Evolutionary conservation across 2,329 filamentous ascomycete genomes (phyloP).

Genomic region (Sarocladium brachiariae): DNA sequence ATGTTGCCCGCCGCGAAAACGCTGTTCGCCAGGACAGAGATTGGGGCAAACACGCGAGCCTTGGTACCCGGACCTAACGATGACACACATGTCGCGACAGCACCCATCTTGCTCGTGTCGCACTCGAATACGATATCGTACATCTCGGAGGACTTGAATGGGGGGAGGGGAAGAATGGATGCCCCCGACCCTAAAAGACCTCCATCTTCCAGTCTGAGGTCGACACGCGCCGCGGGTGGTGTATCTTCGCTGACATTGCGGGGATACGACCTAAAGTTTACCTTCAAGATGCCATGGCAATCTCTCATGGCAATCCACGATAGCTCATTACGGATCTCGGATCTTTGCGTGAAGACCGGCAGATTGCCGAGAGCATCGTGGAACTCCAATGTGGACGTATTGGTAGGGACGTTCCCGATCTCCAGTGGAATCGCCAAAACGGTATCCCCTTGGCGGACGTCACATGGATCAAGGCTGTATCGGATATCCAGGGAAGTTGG

Average conservation of each 20-base stretch:
- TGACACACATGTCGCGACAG: neutral
- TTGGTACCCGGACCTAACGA: neutral
- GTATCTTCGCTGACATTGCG: neutral
- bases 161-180: neutral
- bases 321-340: neutral
- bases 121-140: conserved; percentile 1
- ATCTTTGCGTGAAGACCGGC: neutral
- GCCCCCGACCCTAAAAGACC: neutral
- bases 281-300: neutral
- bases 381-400: neutral
- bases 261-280: neutral
- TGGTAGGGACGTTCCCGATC: neutral
- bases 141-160: neutral
- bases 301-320: neutral
- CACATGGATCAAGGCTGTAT: neutral
- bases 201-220: conserved; percentile 1
- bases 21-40: neutral
- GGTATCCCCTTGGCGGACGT: neutral
- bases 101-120: neutral
- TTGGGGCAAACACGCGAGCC: neutral
- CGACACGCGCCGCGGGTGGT: neutral
- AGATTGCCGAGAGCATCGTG: neutral
- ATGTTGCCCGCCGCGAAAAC: conserved; percentile 1
- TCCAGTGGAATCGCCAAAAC: neutral
- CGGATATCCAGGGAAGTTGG: neutral